phyloP scores from a whole-genome alignment of 2,329 filamentous ascomycete species.

The Aureobasidium vineae region DNA sequence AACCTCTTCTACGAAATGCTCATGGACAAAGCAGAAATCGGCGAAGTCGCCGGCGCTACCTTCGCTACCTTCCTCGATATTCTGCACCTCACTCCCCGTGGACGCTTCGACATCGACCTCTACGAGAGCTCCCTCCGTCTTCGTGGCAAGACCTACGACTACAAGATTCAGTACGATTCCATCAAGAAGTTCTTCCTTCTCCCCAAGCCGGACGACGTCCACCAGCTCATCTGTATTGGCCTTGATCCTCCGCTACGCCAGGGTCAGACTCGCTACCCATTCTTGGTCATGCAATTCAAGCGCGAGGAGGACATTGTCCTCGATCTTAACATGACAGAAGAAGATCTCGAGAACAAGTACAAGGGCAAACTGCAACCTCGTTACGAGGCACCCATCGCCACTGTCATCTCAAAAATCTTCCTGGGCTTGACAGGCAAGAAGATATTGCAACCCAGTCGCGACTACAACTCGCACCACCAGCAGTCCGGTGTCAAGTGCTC shows the following conservation, averaged over 20 bases:
- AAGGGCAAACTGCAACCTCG: conserved; percentile 83
- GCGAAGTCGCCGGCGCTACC: conserved; percentile 96
- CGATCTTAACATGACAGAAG: conserved; percentile 93
- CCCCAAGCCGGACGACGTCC: conserved; percentile 96
- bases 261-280: conserved; percentile 96
- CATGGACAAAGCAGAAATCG: conserved; percentile 98
- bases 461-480: conserved; percentile 89
- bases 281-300: conserved; percentile 99
- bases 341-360: conserved; percentile 80
- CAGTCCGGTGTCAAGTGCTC: conserved; percentile 98
- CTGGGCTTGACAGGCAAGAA: conserved; percentile 92
- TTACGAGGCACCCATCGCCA: conserved; percentile 91
- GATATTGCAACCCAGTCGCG: conserved; percentile 87
- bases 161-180: conserved; percentile 97
- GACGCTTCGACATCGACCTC: conserved; percentile 99
- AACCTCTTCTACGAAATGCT: conserved; percentile 98
- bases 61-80: conserved; percentile 97
- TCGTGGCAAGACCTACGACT: conserved; percentile 98
- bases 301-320: conserved; percentile 95
- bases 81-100: conserved; percentile 94
- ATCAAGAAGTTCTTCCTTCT: conserved; percentile 99
- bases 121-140: conserved; percentile 97
- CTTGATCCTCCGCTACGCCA: conserved; percentile 93
- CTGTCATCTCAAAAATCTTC: conserved; percentile 95
- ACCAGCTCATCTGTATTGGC: conserved; percentile 91